Percentiles rank a stretch among this genome's conserved stretches.
These are phyloP conservation scores for Plantago lanceolata DNA, from an alignment of 305 asterid genomes.

Conservation along the genomic window DNA sequence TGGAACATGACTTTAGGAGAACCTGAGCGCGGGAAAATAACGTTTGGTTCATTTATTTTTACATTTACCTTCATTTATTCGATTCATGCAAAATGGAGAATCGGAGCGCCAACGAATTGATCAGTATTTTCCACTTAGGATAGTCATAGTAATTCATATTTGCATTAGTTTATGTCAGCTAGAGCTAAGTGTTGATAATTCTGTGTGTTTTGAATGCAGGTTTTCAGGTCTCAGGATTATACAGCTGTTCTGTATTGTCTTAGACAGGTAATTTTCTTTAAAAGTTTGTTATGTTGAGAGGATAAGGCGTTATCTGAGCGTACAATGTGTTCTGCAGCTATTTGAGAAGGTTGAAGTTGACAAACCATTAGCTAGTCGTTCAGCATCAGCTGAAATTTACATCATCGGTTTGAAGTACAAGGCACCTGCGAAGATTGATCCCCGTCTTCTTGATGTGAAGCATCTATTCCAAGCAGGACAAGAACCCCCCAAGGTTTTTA, in stretches of 20 bases:
- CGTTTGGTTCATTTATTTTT: too few species aligned
- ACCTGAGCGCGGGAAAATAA: too few species aligned
- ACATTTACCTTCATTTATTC: too few species aligned
- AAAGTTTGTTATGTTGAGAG: background rate
- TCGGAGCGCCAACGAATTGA: too few species aligned
- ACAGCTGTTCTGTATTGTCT: conserved; percentile 82
- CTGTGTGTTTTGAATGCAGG: conserved; percentile 29
- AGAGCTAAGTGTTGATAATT: background rate
- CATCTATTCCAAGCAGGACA: conserved; percentile 81
- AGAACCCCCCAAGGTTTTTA: conserved; percentile 88
- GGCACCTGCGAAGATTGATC: conserved; percentile 97
- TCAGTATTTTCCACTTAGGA: too few species aligned
- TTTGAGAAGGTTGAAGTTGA: conserved; percentile 96
- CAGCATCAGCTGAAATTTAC: conserved; percentile 91
- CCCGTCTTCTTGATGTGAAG: conserved; percentile 80
- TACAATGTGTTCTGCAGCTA: conserved; percentile 41
- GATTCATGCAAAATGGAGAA: too few species aligned
- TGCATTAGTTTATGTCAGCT: too few species aligned
- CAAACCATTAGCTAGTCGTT: conserved; percentile 83
- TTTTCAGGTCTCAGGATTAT: conserved; percentile 93
- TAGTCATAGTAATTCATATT: too few species aligned
- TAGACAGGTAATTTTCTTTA: conserved; percentile 53
- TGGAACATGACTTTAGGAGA: too few species aligned
- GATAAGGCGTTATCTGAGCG: conserved; percentile 3
- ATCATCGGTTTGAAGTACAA: conserved; percentile 69